Base-by-base conservation (phyloP, 2,329 filamentous ascomycete genomes). In the Clonostachys sp. region DNA sequence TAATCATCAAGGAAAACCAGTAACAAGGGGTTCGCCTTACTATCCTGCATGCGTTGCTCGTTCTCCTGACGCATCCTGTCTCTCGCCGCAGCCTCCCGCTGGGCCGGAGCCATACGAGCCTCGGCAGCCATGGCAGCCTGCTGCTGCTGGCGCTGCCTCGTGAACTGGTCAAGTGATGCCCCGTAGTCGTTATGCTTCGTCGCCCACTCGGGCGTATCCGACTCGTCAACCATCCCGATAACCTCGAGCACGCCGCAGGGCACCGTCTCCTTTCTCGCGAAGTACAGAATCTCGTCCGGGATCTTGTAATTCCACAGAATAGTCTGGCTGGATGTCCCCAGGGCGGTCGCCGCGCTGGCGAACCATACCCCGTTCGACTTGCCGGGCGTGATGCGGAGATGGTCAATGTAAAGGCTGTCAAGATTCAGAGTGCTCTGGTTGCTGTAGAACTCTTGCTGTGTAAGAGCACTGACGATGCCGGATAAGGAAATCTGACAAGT, bases 281-380 rank as follows among this genome's bases (percentile, higher is more conserved):
- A 79, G 1, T 64, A 51, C 2, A 81, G 55, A 5, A 83, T 61
- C 4, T 72, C 68, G 17, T 75, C 68, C 0, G 80, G 78, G 42
- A 83, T 80, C 48, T 73, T 71, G 63, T 81, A 83, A 57, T 76
- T 79, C 80, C 80, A 84, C 4, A 84, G 66, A 10, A 81, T 69
- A 1, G 78, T 81, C 53, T 76, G 71, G 44, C 68, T 74, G 0
- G 73, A 68, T 2, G 75, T 78, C 17, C 75, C 74, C 49, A 77
- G 74, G 0, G 80, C 80, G 1, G 80, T 83, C 1, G 71, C 71
- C 2, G 72, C 73, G 49, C 71, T 75, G 30, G 78, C 75, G 52
- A 83, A 83, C 80, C 80, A 84, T 10, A 71, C 61, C 9, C 77
- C 77, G 33, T 66, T 62, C 1, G 61, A 65, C 30, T 54, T 62